phyloP scores from a whole-genome alignment of 2,329 filamentous ascomycete genomes.

The Phyllosticta paracitricarpa region DNA sequence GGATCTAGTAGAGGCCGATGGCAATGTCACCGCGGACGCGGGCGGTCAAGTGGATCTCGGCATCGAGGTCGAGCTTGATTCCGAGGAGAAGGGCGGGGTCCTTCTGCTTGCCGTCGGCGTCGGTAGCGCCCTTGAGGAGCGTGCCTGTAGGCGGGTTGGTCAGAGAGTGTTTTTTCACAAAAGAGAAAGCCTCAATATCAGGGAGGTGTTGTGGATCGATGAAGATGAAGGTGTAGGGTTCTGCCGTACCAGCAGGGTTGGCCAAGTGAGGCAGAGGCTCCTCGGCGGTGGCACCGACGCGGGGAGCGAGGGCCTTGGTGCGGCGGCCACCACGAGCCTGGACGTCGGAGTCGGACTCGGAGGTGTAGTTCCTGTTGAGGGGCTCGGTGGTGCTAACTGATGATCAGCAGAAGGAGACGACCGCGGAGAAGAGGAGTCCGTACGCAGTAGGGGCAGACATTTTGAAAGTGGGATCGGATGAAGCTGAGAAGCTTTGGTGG shows the following conservation, averaged over 20 bases:
- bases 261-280: constrained; percentile 2
- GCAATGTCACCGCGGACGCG: constrained; percentile 51
- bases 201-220: background rate
- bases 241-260: constrained; percentile 4
- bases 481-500: background rate
- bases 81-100: constrained; percentile 49
- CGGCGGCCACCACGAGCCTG: constrained; percentile 8
- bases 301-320: constrained; percentile 6
- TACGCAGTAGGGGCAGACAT: constrained; percentile 4
- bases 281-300: background rate
- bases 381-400: background rate
- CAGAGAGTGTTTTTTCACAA: background rate
- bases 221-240: background rate
- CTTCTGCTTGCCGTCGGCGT: constrained; percentile 49
- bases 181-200: background rate
- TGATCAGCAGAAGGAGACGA: background rate
- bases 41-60: constrained; percentile 52
- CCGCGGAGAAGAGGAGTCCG: background rate
- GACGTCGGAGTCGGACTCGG: constrained; percentile 1
- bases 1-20: constrained; percentile 45
- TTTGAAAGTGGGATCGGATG: background rate
- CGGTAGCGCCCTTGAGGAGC: constrained; percentile 48
- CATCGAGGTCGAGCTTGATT: constrained; percentile 55
- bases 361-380: constrained; percentile 3
- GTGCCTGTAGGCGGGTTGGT: constrained; percentile 29